Evolutionary conservation across 345 rosid species (phyloP), one percentile per base, ranked within the genome.

Genomic region (Eucalyptus shirleyi): DNA sequence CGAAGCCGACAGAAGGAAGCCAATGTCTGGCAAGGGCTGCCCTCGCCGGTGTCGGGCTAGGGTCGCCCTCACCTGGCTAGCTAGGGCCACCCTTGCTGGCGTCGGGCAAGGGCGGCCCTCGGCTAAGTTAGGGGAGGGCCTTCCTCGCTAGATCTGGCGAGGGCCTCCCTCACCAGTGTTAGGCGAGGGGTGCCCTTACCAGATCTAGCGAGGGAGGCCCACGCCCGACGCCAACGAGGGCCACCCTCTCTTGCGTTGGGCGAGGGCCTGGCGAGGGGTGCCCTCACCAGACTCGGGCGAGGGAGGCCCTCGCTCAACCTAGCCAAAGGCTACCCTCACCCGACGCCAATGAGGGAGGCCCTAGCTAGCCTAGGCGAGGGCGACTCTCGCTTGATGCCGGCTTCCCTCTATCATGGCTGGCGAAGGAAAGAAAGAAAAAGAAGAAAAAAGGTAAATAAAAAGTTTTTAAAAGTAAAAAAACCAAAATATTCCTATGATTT

Each of bases 341-440:
- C 6, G 0, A 50, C 3, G 51, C 18, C 1, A 12, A 0, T 14
- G 51, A 14, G 6, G 50, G 51, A 1, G 16, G 6, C 51, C 17
- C 17, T 50, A 50, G 18, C 51, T 0, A 15, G 7, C 51, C 7
- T 50, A 50, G 53, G 3, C 3, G 2, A 50, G 53, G 53, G 53
- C 0, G 0, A 2, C 8, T 0, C 53, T 50, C 19, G 0, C 7
- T 1, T 0, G 0, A 15, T 2, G 18, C 18, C 3, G 0, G 0
- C 51, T 50, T 50, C 51, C 17, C 51, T 15, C 7, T 1, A 0
- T 0, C 51, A 15, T 50, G 51, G 7, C 3, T 1, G 3, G 3
- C 7, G 0, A 0, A 14, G 51, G 7, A 14, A 50, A 14, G 1
- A 50, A 50, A 50, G 6, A 50, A 50, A 15, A 50, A 49, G 50